phyloP scores from a whole-genome alignment of 2,329 filamentous ascomycete species.

The Macrophomina tecta region DNA sequence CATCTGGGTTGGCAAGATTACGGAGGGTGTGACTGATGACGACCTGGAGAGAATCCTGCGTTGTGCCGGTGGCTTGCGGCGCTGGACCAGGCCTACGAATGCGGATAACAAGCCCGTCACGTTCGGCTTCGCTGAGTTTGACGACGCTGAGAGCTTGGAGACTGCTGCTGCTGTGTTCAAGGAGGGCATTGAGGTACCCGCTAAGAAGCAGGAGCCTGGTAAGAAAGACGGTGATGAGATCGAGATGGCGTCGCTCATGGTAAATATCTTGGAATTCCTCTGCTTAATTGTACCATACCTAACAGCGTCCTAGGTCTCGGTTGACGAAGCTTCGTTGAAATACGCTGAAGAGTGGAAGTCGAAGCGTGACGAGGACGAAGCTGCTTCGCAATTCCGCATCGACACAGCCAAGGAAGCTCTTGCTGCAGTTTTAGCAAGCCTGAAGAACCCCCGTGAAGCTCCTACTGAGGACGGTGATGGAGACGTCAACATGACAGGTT shows the following conservation, averaged over 20 bases:
- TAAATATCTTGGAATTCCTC: conserved; percentile 44
- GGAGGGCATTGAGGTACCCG: conserved; percentile 76
- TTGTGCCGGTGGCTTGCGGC: conserved; percentile 77
- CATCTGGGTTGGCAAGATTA: conserved; percentile 87
- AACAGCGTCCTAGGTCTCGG: conserved; percentile 57
- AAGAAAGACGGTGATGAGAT: conserved; percentile 52
- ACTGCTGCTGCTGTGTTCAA: conserved; percentile 84
- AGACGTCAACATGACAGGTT: conserved; percentile 69
- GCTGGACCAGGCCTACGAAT: conserved; percentile 82
- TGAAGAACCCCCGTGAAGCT: conserved; percentile 68
- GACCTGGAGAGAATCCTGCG: conserved; percentile 79
- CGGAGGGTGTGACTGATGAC: conserved; percentile 77
- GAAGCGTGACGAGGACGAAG: conserved; percentile 67
- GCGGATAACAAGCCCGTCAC: conserved; percentile 81
- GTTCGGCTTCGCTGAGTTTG: conserved; percentile 96
- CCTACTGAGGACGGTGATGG: conserved; percentile 63
- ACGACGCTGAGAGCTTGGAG: conserved; percentile 85
- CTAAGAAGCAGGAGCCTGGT: conserved; percentile 70
- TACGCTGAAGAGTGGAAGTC: conserved; percentile 85
- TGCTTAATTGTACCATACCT: conserved; percentile 31
- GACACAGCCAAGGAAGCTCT: conserved; percentile 73
- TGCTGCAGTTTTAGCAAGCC: conserved; percentile 69
- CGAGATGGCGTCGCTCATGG: conserved; percentile 73
- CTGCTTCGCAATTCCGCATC: conserved; percentile 69
- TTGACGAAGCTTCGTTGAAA: conserved; percentile 82